These are phyloP conservation scores for Fraxinus albicans DNA, from an alignment of 305 asterid genomes.

Conservation along the genomic window DNA sequence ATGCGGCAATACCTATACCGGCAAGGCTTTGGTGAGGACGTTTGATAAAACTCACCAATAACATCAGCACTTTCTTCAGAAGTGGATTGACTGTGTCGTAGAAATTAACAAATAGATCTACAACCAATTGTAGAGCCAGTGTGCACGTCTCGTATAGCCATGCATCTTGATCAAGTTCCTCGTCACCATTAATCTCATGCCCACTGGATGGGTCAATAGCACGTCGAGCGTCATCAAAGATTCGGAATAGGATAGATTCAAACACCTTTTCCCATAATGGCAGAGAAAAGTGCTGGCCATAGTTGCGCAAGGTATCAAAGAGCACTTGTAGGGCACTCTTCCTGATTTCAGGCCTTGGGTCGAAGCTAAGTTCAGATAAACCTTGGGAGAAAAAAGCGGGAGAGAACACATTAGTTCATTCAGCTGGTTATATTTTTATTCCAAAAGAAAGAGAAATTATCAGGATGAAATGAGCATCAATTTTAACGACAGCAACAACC, in stretches of 20 bases:
- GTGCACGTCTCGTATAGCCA: conserved; percentile 99
- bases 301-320: conserved; percentile 87
- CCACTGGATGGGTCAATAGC: conserved; percentile 81
- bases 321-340: conserved; percentile 91
- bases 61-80: conserved; percentile 69
- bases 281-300: conserved; percentile 90
- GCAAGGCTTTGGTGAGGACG: conserved; percentile 99
- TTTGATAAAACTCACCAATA: conserved; percentile 87
- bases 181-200: conserved; percentile 47
- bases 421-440: conserved; percentile 1
- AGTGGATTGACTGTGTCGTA: conserved; percentile 94
- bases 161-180: conserved; percentile 85
- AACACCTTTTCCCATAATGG: conserved; percentile 96
- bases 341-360: conserved; percentile 92
- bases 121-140: conserved; percentile 92
- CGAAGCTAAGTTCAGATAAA: conserved; percentile 95
- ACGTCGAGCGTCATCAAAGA: conserved; percentile 88
- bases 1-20: conserved; percentile 95
- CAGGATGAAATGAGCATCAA: background rate
- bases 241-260: conserved; percentile 91
- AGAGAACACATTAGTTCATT: conserved; percentile 7
- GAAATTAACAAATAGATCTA: conserved; percentile 93
- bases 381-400: conserved; percentile 43
- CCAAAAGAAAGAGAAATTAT: conserved; percentile 14
- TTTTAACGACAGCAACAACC: conserved; percentile 1